Evolutionary conservation across 2,329 filamentous ascomycete genomes (phyloP).

Genomic region (Aspergillus niger): DNA sequence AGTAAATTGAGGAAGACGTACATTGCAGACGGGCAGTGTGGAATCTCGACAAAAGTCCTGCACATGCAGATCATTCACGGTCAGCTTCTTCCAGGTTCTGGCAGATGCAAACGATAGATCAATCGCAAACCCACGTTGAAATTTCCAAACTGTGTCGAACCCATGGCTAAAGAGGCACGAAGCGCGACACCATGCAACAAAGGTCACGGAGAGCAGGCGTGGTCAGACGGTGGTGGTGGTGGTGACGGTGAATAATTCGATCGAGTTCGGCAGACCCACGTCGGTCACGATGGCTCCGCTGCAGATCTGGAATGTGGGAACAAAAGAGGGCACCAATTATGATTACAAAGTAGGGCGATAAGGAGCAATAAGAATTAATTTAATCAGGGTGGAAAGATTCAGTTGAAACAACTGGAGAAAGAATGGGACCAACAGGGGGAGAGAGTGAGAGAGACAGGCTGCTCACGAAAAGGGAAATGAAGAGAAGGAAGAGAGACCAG

Average conservation of each 20-base stretch:
- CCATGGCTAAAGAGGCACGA: conserved; percentile 40
- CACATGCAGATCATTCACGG: conserved; percentile 24
- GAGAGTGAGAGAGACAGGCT: background rate
- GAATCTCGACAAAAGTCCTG: conserved; percentile 83
- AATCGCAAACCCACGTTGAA: conserved; percentile 53
- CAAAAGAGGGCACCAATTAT: conserved; percentile 3
- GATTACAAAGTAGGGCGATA: conserved; percentile 3
- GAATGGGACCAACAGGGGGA: background rate
- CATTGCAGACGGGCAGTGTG: conserved; percentile 81
- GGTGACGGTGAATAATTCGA: conserved; percentile 15
- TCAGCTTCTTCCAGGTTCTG: conserved; percentile 18
- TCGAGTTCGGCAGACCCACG: conserved; percentile 29
- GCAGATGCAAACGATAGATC: background rate
- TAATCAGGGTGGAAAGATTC: background rate
- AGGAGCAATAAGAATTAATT: background rate
- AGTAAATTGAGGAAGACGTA: conserved; percentile 50
- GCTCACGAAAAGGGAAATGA: background rate
- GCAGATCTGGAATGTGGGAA: conserved; percentile 21
- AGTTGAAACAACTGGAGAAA: background rate
- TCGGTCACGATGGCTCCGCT: conserved; percentile 27
- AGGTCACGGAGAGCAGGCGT: conserved; percentile 6
- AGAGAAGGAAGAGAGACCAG: conserved; percentile 1
- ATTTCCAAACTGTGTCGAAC: conserved; percentile 60
- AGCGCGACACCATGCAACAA: conserved; percentile 19
- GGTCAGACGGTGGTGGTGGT: conserved; percentile 11